A percentile compares a stretch with the other conserved stretches of the same genome.
Evolutionary conservation across 306 rosid species (phyloP).

Genomic region (Mimosa bimucronata): DNA sequence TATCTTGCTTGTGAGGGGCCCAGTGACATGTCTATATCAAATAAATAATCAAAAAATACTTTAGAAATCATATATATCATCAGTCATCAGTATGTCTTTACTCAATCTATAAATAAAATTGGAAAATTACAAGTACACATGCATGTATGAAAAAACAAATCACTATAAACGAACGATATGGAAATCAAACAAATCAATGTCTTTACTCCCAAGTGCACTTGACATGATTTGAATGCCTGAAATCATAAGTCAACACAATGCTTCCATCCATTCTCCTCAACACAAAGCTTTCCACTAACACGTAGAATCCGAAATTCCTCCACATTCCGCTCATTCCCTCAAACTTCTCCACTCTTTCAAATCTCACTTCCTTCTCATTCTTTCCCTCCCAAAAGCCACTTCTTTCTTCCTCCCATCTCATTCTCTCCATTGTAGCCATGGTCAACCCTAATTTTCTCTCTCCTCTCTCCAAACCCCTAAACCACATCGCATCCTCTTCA

Average conservation of each 20-base stretch:
- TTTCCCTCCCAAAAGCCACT: background rate
- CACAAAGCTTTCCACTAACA: slow-evolving; percentile 59
- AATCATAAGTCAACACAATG: slow-evolving; percentile 49
- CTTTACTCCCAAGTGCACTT: slow-evolving; percentile 57
- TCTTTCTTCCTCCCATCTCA: slow-evolving; percentile 8
- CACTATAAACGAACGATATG: no score
- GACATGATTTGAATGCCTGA: slow-evolving; percentile 54
- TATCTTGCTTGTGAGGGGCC: no score
- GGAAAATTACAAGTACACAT: no score
- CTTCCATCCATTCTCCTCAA: slow-evolving; percentile 56
- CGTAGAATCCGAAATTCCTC: background rate
- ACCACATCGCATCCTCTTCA: background rate
- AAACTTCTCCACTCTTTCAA: background rate
- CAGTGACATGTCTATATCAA: no score
- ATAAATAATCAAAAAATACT: no score
- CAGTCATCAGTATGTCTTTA: no score
- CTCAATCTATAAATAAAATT: no score
- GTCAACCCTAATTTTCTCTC: background rate
- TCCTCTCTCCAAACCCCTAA: background rate
- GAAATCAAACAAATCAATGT: no score
- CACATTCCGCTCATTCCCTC: background rate
- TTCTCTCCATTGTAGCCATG: background rate
- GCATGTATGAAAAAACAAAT: no score
- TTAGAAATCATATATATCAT: no score
- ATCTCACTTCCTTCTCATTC: background rate